Percentiles rank a stretch among this genome's conserved stretches.
phyloP scores from a whole-genome alignment of 129 eudicot genomes.

The Flaveria sonorensis region DNA sequence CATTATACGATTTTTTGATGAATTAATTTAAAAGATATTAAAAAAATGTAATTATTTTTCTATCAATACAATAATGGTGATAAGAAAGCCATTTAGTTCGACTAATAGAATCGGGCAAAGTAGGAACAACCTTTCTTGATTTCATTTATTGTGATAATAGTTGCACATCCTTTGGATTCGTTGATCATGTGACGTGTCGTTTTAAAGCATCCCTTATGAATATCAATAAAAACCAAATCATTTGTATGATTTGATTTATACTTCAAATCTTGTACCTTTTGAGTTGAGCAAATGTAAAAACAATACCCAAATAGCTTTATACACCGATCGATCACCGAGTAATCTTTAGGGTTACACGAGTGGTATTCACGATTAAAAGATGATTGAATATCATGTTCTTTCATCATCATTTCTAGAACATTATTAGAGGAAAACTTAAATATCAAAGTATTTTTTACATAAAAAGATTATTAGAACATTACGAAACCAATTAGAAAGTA shows the following conservation, averaged over 20 bases:
- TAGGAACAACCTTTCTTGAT: conserved; percentile 32
- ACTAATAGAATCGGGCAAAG: conserved; percentile 19
- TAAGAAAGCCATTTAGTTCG: conserved; percentile 7
- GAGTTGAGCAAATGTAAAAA: neutral
- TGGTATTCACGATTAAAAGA: neutral
- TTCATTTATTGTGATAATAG: conserved; percentile 18
- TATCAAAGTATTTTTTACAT: neutral
- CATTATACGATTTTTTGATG: neutral
- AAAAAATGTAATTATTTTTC: conserved; percentile 7
- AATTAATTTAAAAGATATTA: neutral
- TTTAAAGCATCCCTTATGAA: neutral
- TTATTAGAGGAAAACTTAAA: neutral
- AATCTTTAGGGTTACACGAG: neutral
- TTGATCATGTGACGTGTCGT: neutral
- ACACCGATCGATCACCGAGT: neutral
- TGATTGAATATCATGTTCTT: neutral
- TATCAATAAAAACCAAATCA: conserved; percentile 10
- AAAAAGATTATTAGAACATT: neutral
- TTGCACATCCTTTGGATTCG: conserved; percentile 11
- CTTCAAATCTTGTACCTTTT: conserved; percentile 1
- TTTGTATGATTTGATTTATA: conserved; percentile 4
- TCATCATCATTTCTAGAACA: no score
- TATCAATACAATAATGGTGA: conserved; percentile 10
- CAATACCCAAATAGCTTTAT: neutral
- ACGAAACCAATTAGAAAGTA: neutral